Percentiles rank a stretch among this genome's conserved stretches.
These are phyloP conservation scores for Trichoderma gamsii DNA, from an alignment of 495 filamentous ascomycete species.

Conservation along the genomic window DNA sequence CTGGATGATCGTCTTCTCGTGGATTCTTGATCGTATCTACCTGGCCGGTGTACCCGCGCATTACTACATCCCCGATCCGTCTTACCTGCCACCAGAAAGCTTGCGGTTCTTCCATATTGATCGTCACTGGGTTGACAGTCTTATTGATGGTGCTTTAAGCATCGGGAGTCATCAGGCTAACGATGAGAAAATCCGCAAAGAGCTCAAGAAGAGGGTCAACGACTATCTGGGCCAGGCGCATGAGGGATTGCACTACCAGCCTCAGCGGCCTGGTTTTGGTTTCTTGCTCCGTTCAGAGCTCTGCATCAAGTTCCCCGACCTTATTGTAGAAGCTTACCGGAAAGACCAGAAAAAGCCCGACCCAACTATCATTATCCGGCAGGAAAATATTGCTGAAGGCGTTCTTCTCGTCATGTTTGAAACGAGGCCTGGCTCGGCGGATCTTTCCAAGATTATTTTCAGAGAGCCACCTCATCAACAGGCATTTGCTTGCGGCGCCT, in stretches of 20 bases:
- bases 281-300: neutral
- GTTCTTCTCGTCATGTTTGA: neutral
- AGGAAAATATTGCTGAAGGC: neutral
- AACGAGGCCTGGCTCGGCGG: neutral
- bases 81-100: neutral
- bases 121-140: neutral
- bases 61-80: neutral
- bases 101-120: neutral
- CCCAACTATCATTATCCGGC: neutral
- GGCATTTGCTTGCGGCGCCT: no score
- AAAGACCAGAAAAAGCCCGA: no score
- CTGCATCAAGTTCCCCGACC: neutral
- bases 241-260: neutral
- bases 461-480: neutral
- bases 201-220: neutral
- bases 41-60: neutral
- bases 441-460: neutral
- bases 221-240: neutral
- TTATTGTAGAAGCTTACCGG: neutral
- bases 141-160: neutral
- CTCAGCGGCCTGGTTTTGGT: neutral
- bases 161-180: neutral
- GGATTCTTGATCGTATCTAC: neutral
- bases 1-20: neutral
- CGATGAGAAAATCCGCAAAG: neutral